A percentile compares a stretch with the other conserved stretches of the same genome.
These are phyloP conservation scores for Lipomyces yamanashiensis DNA, from an alignment of 805 yeast species.

Conservation along the genomic window DNA sequence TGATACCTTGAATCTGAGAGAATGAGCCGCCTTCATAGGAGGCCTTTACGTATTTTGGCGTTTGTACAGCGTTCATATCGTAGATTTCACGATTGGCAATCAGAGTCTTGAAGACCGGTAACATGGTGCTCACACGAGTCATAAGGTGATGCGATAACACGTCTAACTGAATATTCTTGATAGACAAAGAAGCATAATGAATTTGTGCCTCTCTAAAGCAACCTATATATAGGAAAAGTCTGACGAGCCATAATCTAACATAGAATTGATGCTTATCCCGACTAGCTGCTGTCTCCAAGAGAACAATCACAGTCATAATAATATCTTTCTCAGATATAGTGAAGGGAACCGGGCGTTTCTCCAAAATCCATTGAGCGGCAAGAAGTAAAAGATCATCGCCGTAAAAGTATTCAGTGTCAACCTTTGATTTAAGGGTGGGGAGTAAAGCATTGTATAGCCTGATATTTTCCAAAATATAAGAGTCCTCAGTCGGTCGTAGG, in stretches of 20 bases:
- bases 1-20: conserved; percentile 69
- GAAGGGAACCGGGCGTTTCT: conserved; percentile 37
- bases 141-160: conserved; percentile 57
- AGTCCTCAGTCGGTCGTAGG: conserved; percentile 38
- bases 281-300: conserved; percentile 61
- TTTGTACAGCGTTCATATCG: conserved; percentile 50
- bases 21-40: conserved; percentile 65
- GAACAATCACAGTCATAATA: conserved; percentile 50
- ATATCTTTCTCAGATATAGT: conserved; percentile 37
- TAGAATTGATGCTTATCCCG: conserved; percentile 75
- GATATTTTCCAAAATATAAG: conserved; percentile 45
- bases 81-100: conserved; percentile 56
- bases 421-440: conserved; percentile 48
- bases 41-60: conserved; percentile 55
- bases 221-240: conserved; percentile 64
- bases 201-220: conserved; percentile 54
- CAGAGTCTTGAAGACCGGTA: conserved; percentile 50
- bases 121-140: conserved; percentile 53
- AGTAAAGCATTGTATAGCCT: conserved; percentile 50
- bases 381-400: conserved; percentile 70
- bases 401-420: conserved; percentile 69
- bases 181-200: conserved; percentile 61
- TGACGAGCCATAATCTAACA: conserved; percentile 70
- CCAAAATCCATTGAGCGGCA: conserved; percentile 49
- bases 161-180: conserved; percentile 79